Conservation (phyloP, 345 rosid genomes). For the Eucalyptus leucophloia region DNA sequence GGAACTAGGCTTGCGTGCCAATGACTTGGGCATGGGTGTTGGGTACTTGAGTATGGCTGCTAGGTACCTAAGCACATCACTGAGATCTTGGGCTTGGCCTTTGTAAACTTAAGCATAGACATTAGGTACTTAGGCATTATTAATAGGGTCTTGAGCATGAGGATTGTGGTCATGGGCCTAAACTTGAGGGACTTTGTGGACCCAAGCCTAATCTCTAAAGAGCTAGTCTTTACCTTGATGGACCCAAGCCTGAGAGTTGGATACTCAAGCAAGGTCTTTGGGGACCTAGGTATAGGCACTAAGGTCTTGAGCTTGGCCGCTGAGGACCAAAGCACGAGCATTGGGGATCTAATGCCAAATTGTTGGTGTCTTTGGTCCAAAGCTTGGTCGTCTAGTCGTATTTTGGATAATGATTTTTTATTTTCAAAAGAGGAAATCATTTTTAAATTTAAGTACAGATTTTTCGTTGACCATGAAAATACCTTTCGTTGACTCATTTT, state of each 20-base stretch:
- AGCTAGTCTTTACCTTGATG: not conserved
- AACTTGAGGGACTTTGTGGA: not conserved
- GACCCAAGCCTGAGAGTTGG: not conserved
- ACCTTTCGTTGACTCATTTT: not conserved
- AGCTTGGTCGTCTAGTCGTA: not conserved
- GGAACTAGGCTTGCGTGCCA: fast-evolving
- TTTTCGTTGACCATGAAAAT: not conserved
- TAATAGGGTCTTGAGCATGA: not conserved
- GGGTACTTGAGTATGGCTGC: not conserved
- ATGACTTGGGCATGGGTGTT: not conserved
- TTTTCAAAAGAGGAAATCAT: not conserved
- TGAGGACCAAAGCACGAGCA: not conserved
- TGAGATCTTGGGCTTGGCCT: not conserved
- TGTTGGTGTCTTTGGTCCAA: not conserved
- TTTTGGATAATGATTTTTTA: not conserved
- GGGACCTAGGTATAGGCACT: not conserved
- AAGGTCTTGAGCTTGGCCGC: not conserved
- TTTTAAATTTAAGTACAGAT: not conserved
- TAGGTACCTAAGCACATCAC: not conserved
- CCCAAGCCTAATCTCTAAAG: not conserved
- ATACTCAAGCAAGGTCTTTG: not conserved
- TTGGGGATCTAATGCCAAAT: not conserved
- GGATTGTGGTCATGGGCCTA: not conserved
- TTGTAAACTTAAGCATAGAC: not conserved
- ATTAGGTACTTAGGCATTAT: not conserved